Evolutionary conservation across 2,329 filamentous ascomycete species (phyloP), one percentile per base, ranked within the genome.

Genomic region (Metarhizium guizhouense): DNA sequence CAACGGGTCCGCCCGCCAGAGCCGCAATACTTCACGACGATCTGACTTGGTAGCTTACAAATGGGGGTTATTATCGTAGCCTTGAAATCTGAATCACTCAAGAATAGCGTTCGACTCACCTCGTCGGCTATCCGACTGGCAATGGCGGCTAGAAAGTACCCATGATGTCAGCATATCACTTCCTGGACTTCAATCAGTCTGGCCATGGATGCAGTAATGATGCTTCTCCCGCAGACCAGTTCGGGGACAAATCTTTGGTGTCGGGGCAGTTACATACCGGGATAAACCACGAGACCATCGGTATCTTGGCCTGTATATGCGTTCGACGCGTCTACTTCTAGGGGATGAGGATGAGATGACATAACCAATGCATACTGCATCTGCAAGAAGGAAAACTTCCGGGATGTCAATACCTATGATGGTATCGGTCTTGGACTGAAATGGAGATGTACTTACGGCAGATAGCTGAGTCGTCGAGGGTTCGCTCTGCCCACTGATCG

Each of bases 331-430:
- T 90, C 56, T 84, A 78, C 56, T 82, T 79, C 4, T 89, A 88
- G 72, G 95, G 96, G 45, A 96, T 81, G n/a, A 88, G 85, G 13
- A 90, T 75, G 10, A 86, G 86, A 54, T 78, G 76, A 34, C 82
- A 56, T 85, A 70, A 7, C 83, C 77, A 51, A 88, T 81, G 7
- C 86, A 74, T 61, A 90, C 80, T 20, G 85, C 81, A 61, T 90
- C 86, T 4, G 86, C 83, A 30, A 82, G 75, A 25, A 90, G 77
- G 70, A 88, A 86, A 70, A 71, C 73, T 69, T 88, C 84, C 62
- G 43, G 43, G 6, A 47, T 20, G 43, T 47, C 43, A n/a, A 47
- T 47, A n/a, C 43, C 5, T 34, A 34, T 34, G 32, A 34, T 11
- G 32, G 7, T 5, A 42, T 42, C n/a, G 4, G 40, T 42, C 40